These are phyloP conservation scores for Boletus smithii DNA, from an alignment of 1,284 basidiomycete species.

Conservation along the genomic window DNA sequence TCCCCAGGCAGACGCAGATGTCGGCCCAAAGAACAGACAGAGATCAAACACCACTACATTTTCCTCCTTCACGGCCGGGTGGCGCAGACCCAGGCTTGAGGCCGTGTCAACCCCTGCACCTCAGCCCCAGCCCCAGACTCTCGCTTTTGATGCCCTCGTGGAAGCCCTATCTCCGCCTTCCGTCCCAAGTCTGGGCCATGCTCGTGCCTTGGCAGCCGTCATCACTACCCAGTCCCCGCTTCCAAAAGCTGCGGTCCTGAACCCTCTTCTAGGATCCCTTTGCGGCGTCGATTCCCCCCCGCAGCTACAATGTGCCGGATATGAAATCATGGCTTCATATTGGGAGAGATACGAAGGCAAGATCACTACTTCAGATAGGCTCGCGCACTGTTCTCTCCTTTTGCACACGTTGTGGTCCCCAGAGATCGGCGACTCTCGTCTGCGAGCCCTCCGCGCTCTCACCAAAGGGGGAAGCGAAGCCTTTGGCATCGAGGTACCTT, in stretches of 20 bases:
- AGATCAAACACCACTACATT: slow-evolving; percentile 47
- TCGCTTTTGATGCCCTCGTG: slow-evolving; percentile 48
- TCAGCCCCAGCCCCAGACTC: slow-evolving; percentile 21
- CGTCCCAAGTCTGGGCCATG: slow-evolving; percentile 54
- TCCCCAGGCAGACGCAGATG: slow-evolving; percentile 37
- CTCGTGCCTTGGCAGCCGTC: slow-evolving; percentile 39
- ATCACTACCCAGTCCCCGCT: slow-evolving; percentile 49
- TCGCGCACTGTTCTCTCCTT: slow-evolving; percentile 62
- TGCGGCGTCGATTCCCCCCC: slow-evolving; percentile 52
- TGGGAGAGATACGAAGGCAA: slow-evolving; percentile 53
- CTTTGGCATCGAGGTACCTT: slow-evolving; percentile 57
- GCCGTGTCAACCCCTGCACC: slow-evolving; percentile 28
- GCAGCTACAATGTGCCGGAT: slow-evolving; percentile 61
- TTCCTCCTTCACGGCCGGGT: slow-evolving; percentile 35
- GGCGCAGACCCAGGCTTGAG: slow-evolving; percentile 43
- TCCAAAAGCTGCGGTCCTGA: slow-evolving; percentile 45
- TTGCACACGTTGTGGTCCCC: slow-evolving; percentile 50
- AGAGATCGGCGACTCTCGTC: slow-evolving; percentile 67
- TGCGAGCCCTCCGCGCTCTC: slow-evolving; percentile 61
- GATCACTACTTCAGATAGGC: slow-evolving; percentile 52
- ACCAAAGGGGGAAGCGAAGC: slow-evolving; percentile 56
- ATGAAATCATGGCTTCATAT: slow-evolving; percentile 66
- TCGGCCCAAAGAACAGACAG: slow-evolving; percentile 35
- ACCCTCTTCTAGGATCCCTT: slow-evolving; percentile 55
- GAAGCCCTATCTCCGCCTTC: slow-evolving; percentile 52